Percentiles rank a stretch among this genome's conserved stretches.
Evolutionary conservation across 2,329 filamentous ascomycete species (phyloP).

Genomic region (Botrytis fragariae): DNA sequence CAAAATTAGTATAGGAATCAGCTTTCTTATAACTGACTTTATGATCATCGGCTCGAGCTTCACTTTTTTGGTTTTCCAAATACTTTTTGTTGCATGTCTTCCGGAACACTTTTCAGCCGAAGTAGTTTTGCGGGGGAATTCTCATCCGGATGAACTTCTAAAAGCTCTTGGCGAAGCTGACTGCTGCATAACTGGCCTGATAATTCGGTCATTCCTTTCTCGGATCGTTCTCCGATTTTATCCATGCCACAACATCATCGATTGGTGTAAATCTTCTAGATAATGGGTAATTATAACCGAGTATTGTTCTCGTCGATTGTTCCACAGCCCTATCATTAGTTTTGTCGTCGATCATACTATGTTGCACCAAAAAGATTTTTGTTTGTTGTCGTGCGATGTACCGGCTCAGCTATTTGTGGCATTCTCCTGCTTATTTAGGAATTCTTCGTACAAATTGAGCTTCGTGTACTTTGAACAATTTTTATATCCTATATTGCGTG

Average conservation of each 20-base stretch:
- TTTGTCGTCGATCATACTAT: not conserved
- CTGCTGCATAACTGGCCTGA: slow-evolving; percentile 11
- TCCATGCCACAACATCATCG: not conserved
- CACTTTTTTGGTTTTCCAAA: not conserved
- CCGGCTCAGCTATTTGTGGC: slow-evolving; percentile 10
- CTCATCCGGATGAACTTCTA: slow-evolving; percentile 16
- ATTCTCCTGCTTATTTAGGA: not conserved
- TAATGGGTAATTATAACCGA: not conserved
- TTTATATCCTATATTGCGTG: not conserved
- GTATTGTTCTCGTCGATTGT: not conserved
- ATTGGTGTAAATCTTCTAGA: not conserved
- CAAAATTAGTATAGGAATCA: not conserved
- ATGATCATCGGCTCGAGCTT: not conserved
- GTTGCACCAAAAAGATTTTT: not conserved
- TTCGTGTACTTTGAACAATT: not conserved
- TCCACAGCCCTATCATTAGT: not conserved
- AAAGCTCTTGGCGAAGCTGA: slow-evolving; percentile 14
- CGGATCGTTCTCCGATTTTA: not conserved
- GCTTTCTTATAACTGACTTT: not conserved
- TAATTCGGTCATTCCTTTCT: not conserved
- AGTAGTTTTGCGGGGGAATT: slow-evolving; percentile 12
- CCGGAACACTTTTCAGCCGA: slow-evolving; percentile 21
- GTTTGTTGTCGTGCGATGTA: not conserved
- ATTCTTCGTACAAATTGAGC: not conserved
- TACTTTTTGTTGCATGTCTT: slow-evolving; percentile 19